These are phyloP conservation scores for Melanomma pulvis-pyrius DNA, from an alignment of 495 filamentous ascomycete genomes.

Conservation along the genomic window DNA sequence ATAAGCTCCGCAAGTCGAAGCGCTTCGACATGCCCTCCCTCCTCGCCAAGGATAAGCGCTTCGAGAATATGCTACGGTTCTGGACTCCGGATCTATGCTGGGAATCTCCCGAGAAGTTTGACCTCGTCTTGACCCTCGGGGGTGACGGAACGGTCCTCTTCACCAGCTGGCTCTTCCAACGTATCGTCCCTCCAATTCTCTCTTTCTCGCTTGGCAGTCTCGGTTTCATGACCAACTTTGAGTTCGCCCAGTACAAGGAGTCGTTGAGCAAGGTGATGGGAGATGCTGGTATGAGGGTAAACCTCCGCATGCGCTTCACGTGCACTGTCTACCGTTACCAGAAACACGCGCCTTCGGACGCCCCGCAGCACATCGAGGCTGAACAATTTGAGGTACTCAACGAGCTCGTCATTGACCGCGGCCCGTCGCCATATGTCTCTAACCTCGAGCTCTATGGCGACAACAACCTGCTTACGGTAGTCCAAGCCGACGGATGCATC, in stretches of 20 bases:
- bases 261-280: constrained; percentile 86
- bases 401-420: constrained; percentile 95
- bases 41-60: constrained; percentile 68
- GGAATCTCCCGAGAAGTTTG: constrained; percentile 84
- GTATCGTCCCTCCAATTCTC: constrained; percentile 85
- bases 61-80: constrained; percentile 78
- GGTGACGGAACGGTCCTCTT: constrained; percentile 92
- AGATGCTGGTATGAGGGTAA: constrained; percentile 89
- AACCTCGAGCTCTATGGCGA: constrained; percentile 94
- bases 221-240: constrained; percentile 90
- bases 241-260: constrained; percentile 79
- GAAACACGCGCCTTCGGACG: constrained; percentile 11
- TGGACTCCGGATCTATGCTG: constrained; percentile 96
- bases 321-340: constrained; percentile 78
- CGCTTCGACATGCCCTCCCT: constrained; percentile 81
- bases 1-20: constrained; percentile 81
- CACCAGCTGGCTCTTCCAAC: constrained; percentile 93
- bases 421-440: constrained; percentile 95
- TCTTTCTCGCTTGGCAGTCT: constrained; percentile 87
- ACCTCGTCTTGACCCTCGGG: constrained; percentile 87
- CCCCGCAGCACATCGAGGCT: constrained; percentile 44
- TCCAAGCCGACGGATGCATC: constrained; percentile 96
- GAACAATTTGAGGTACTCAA: constrained; percentile 96
- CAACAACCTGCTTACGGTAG: constrained; percentile 86
- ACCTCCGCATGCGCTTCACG: constrained; percentile 95